A percentile compares a stretch with the other conserved stretches of the same genome.
These are phyloP conservation scores for Paraphysoderma sedebokerense DNA, from an alignment of 371 early-diverging fungal genomes.

Conservation along the genomic window DNA sequence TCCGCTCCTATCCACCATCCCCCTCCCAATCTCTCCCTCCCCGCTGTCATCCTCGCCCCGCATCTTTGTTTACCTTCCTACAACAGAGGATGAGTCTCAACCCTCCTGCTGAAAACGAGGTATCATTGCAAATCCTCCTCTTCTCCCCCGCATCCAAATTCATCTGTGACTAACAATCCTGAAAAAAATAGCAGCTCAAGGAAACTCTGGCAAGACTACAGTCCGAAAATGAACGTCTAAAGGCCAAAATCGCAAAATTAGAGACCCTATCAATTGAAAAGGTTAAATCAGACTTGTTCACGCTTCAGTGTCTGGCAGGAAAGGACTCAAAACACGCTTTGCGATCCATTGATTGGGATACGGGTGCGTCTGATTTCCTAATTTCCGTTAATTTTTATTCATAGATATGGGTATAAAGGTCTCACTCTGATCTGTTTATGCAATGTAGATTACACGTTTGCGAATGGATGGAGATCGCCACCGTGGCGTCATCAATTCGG, in stretches of 20 bases:
- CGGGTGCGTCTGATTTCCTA: not conserved
- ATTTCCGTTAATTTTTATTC: not conserved
- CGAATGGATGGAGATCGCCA: conserved; percentile 27
- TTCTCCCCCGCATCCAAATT: too few species aligned
- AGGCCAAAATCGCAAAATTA: not conserved
- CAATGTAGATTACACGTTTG: conserved; percentile 31
- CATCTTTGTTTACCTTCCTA: too few species aligned
- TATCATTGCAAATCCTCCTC: too few species aligned
- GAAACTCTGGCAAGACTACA: too few species aligned
- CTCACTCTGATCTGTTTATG: not conserved
- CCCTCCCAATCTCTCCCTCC: too few species aligned
- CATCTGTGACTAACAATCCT: too few species aligned
- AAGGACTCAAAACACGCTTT: not conserved
- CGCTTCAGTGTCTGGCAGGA: conserved; percentile 3
- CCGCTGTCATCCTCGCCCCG: too few species aligned
- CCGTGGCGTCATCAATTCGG: conserved; percentile 33
- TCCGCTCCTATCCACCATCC: too few species aligned
- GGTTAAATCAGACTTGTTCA: not conserved
- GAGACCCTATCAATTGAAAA: conserved; percentile 2
- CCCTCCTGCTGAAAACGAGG: too few species aligned
- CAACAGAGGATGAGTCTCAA: too few species aligned
- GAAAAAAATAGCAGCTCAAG: too few species aligned
- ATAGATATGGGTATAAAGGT: not conserved
- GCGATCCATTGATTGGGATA: conserved; percentile 4
- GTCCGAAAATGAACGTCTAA: not conserved